Percentiles rank a stretch among this genome's conserved stretches.
phyloP scores from a whole-genome alignment of 805 yeast species.

The Ogataea allantospora region DNA sequence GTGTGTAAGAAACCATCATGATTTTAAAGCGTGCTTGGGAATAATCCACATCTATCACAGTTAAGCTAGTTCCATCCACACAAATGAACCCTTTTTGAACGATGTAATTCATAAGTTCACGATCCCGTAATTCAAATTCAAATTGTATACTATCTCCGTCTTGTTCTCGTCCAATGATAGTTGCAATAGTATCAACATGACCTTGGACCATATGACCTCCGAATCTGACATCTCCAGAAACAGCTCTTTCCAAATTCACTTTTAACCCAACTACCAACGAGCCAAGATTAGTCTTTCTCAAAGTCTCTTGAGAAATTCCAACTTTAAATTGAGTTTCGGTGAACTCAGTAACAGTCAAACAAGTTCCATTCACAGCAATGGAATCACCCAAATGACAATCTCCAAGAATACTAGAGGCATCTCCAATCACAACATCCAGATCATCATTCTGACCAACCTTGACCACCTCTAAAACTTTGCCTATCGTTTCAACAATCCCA shows the following conservation, averaged over 20 bases:
- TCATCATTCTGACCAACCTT: slow-evolving; percentile 55
- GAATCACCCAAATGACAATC: slow-evolving; percentile 96
- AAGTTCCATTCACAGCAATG: slow-evolving; percentile 83
- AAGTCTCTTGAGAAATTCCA: slow-evolving; percentile 91
- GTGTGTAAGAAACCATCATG: slow-evolving; percentile 91
- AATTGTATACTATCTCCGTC: slow-evolving; percentile 79
- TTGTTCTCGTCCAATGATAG: slow-evolving; percentile 46
- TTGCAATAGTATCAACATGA: slow-evolving; percentile 89
- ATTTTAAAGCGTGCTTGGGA: slow-evolving; percentile 60
- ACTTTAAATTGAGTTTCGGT: slow-evolving; percentile 64
- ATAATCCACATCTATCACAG: slow-evolving; percentile 78
- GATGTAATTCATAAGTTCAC: slow-evolving; percentile 62
- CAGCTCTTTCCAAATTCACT: slow-evolving; percentile 92
- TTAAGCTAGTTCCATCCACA: slow-evolving; percentile 89
- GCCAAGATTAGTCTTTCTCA: slow-evolving; percentile 77
- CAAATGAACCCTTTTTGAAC: slow-evolving; percentile 95
- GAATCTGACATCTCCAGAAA: slow-evolving; percentile 70
- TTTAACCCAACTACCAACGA: slow-evolving; percentile 51
- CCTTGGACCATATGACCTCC: slow-evolving; percentile 99
- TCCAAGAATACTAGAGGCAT: slow-evolving; percentile 58
- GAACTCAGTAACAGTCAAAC: slow-evolving; percentile 90
- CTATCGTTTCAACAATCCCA: slow-evolving; percentile 86
- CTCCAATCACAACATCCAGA: slow-evolving; percentile 62
- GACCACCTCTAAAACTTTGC: slow-evolving; percentile 51
- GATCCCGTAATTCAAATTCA: slow-evolving; percentile 70